phyloP scores from a whole-genome alignment of 371 early-diverging fungal genomes.

The Mortierella sp. region DNA sequence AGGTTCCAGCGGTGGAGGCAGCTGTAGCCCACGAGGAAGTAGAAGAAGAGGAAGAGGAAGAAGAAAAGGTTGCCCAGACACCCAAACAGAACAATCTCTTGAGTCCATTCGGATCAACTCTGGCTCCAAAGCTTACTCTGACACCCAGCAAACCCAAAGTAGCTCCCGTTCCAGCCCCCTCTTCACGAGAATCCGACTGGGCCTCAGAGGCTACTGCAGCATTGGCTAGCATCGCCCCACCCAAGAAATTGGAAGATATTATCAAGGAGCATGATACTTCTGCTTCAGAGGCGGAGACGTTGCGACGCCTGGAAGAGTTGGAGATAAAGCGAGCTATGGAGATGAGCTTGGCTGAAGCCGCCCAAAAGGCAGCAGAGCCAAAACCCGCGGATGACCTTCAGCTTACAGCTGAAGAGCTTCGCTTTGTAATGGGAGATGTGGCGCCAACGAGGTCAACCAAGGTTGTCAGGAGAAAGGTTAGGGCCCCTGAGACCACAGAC shows the following conservation, averaged over 20 bases:
- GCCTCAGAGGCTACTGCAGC: constrained; percentile 50
- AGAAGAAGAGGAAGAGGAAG: constrained; percentile 10
- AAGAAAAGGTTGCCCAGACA: constrained; percentile 2
- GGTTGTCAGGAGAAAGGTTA: constrained; percentile 33
- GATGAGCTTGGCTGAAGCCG: constrained; percentile 39
- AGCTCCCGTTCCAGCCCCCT: constrained; percentile 11
- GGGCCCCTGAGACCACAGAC: constrained; percentile 49
- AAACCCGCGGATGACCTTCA: constrained; percentile 15
- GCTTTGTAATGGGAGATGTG: constrained; percentile 51
- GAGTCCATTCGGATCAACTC: constrained; percentile 38
- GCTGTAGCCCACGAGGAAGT: background rate
- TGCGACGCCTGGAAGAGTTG: constrained; percentile 37
- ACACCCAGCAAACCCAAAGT: constrained; percentile 31
- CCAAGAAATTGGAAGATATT: constrained; percentile 36
- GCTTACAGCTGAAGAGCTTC: constrained; percentile 51
- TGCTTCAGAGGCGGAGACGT: constrained; percentile 34
- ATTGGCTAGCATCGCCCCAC: constrained; percentile 36
- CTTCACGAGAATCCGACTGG: constrained; percentile 39
- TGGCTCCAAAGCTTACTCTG: constrained; percentile 50
- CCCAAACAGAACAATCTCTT: constrained; percentile 14
- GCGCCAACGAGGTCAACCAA: constrained; percentile 52
- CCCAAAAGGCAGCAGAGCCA: constrained; percentile 6
- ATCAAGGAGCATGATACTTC: constrained; percentile 31
- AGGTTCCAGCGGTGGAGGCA: constrained; percentile 5
- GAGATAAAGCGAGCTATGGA: constrained; percentile 51